Conservation (phyloP, 768 basidiomycete genomes). For the Cystofilobasidium bisporidii region DNA sequence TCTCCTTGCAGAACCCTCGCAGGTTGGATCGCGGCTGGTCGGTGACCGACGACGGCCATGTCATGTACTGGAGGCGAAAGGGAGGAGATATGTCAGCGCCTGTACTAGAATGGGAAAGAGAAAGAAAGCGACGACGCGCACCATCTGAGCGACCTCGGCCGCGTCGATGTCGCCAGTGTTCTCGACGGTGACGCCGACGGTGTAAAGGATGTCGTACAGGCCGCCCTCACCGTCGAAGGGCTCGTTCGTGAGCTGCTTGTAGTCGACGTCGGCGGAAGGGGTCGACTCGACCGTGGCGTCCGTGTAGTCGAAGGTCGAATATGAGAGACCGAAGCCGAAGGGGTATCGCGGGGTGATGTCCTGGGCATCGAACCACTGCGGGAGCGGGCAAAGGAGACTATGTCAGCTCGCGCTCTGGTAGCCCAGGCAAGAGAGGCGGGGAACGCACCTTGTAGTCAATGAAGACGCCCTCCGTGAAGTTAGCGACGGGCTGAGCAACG, state of each 20-base stretch:
- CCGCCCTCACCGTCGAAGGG: slow-evolving; percentile 32
- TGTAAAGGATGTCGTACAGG: slow-evolving; percentile 38
- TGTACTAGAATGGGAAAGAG: too few species aligned
- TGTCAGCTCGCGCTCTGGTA: too few species aligned
- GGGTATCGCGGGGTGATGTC: slow-evolving; percentile 42
- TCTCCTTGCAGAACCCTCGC: slow-evolving; percentile 22
- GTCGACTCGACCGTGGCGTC: slow-evolving; percentile 31
- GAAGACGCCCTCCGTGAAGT: slow-evolving; percentile 21
- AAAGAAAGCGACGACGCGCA: slow-evolving; percentile 29
- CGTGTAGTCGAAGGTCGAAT: slow-evolving; percentile 37
- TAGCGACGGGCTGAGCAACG: slow-evolving; percentile 16
- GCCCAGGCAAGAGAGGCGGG: too few species aligned
- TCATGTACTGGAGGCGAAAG: slow-evolving; percentile 15
- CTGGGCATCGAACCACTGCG: slow-evolving; percentile 43
- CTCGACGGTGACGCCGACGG: slow-evolving; percentile 35
- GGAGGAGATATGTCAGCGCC: background rate
- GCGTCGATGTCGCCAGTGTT: slow-evolving; percentile 39
- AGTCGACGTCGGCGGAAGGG: slow-evolving; percentile 31
- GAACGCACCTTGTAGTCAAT: slow-evolving; percentile 24
- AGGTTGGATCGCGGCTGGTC: slow-evolving; percentile 17
- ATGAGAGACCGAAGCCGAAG: slow-evolving; percentile 29
- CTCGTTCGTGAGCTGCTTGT: slow-evolving; percentile 40
- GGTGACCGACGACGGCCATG: slow-evolving; percentile 19
- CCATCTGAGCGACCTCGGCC: slow-evolving; percentile 41
- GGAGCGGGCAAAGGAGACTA: background rate